phyloP scores from a whole-genome alignment of 768 basidiomycete species.

The Pleurotus cornucopiae region DNA sequence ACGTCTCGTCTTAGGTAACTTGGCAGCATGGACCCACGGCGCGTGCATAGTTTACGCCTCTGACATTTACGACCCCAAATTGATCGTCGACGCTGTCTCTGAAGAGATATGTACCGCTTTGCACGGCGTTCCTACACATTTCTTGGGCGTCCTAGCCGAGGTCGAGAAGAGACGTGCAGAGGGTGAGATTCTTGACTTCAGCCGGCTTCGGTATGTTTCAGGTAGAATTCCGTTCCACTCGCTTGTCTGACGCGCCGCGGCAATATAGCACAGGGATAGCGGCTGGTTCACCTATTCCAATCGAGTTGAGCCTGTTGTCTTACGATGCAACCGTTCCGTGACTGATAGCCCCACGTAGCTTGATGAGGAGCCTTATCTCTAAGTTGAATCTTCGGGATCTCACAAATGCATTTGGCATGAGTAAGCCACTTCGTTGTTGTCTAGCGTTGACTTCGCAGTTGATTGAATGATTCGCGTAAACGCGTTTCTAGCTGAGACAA shows the following conservation, averaged over 20 bases:
- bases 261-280: constrained; percentile 71
- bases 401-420: constrained; percentile 85
- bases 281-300: constrained; percentile 76
- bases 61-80: constrained; percentile 53
- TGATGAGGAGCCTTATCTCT: constrained; percentile 65
- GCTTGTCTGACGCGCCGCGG: background rate
- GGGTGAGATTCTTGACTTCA: constrained; percentile 45
- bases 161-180: constrained; percentile 47
- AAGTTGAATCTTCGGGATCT: constrained; percentile 66
- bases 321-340: background rate
- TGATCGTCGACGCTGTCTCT: constrained; percentile 68
- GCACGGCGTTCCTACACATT: constrained; percentile 86
- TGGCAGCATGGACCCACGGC: constrained; percentile 74
- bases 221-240: background rate
- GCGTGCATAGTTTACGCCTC: constrained; percentile 75
- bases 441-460: background rate
- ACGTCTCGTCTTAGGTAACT: constrained; percentile 81
- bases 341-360: background rate
- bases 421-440: constrained; percentile 36
- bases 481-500: constrained; percentile 59
- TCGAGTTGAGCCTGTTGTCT: constrained; percentile 37
- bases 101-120: constrained; percentile 71
- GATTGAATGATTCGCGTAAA: constrained; percentile 2
- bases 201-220: constrained; percentile 46
- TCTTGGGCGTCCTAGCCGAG: constrained; percentile 69